Evolutionary conservation across 192 early-diverging fungal genomes (phyloP).

Genomic region (Podila epigama): DNA sequence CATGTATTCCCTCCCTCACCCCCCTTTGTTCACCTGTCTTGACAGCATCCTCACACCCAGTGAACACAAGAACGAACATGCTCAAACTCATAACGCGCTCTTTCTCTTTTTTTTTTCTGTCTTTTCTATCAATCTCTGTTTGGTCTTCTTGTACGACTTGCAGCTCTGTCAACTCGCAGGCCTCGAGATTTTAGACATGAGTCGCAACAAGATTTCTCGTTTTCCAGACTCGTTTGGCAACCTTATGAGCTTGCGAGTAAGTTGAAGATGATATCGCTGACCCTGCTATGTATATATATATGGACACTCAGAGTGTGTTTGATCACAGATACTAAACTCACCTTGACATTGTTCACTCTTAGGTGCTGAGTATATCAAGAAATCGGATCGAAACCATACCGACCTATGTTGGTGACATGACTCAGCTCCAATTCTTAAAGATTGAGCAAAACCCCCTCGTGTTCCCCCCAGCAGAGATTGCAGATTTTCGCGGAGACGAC

Average conservation of each 20-base stretch:
- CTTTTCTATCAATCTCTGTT: background rate
- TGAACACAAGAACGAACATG: too few relatives aligned
- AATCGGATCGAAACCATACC: constrained; percentile 48
- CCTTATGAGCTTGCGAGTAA: constrained; percentile 49
- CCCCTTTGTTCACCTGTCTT: too few relatives aligned
- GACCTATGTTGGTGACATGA: constrained; percentile 49
- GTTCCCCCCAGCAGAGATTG: constrained; percentile 39
- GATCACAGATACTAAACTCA: background rate
- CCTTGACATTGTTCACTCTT: background rate
- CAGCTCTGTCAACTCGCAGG: constrained; percentile 49
- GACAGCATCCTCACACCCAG: too few relatives aligned
- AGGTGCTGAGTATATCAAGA: constrained; percentile 51
- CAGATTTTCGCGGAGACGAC: constrained; percentile 24
- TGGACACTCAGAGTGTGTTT: background rate
- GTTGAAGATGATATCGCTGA: background rate
- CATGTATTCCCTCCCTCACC: too few relatives aligned
- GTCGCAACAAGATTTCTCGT: constrained; percentile 50
- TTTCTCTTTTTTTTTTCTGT: constrained; percentile 1
- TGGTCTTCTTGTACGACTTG: background rate
- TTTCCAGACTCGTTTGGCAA: constrained; percentile 48
- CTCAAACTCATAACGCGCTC: background rate
- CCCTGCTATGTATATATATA: background rate
- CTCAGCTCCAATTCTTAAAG: constrained; percentile 50
- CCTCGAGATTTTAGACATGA: constrained; percentile 52
- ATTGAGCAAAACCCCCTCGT: constrained; percentile 49